Evolutionary conservation across 176 grass and related monocot genomes (phyloP).

Genomic region (Lolium rigidum): DNA sequence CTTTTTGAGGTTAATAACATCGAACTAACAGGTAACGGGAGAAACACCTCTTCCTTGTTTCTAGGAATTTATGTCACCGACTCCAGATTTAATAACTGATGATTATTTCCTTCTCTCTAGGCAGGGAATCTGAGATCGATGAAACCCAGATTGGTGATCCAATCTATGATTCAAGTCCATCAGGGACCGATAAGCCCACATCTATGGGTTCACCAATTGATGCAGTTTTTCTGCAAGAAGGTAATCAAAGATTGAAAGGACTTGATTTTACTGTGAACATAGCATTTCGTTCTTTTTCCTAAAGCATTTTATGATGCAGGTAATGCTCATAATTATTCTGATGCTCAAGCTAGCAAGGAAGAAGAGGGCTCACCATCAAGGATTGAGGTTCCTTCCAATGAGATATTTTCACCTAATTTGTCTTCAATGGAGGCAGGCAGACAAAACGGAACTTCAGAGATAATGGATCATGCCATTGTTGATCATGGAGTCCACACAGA

Average conservation of each 20-base stretch:
- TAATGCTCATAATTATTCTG: constrained; percentile 17
- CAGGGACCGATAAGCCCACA: constrained; percentile 44
- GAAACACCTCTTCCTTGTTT: neutral
- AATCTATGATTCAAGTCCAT: constrained; percentile 60
- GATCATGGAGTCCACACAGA: neutral
- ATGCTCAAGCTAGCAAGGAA: constrained; percentile 15
- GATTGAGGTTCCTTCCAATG: constrained; percentile 9
- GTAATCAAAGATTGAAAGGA: constrained; percentile 29
- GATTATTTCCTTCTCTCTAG: constrained; percentile 26
- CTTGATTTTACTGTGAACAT: neutral
- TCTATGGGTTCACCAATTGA: constrained; percentile 47
- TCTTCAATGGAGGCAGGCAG: constrained; percentile 36
- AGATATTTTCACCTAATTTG: constrained; percentile 37
- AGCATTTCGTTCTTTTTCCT: neutral
- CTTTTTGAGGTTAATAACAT: constrained; percentile 32
- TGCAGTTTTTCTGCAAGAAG: constrained; percentile 37
- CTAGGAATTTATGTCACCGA: constrained; percentile 16
- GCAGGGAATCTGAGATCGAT: constrained; percentile 44
- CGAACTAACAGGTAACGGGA: constrained; percentile 39
- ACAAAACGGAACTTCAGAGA: constrained; percentile 23
- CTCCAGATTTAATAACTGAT: neutral
- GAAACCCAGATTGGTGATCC: constrained; percentile 45
- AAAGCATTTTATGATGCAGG: constrained; percentile 23
- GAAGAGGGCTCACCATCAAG: constrained; percentile 20
- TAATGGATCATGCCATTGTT: constrained; percentile 32